Evolutionary conservation across 345 rosid genomes (phyloP), one percentile per base, ranked within the genome.

Genomic region (Acer saccharum): DNA sequence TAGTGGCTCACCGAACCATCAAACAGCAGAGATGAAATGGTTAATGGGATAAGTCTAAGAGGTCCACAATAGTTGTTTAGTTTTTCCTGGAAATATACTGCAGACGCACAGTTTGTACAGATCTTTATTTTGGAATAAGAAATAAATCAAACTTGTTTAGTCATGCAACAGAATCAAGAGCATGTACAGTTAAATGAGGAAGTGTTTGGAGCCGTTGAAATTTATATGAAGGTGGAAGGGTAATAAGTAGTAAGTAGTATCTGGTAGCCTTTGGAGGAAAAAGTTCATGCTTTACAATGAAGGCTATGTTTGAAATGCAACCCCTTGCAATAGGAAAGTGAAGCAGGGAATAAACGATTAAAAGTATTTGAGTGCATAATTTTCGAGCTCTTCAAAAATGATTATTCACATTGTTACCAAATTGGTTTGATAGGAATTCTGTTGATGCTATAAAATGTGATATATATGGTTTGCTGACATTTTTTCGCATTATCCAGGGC

Each of bases 401-500:
- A 41, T 72, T 61, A 16, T 57, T 48, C 7, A n/a, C 65, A 35
- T 39, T 14, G 21, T 57, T 39, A 57, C 18, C 29, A 10, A n/a
- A 23, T 46, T 10, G 63, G 52, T 43, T 73, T 39, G 35, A 14
- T 62, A 57, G n/a, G 13, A 57, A 72, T n/a, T 13, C 10, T 20
- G 39, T 35, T 35, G 39, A 52, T 27, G 13, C 32, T 2, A 29
- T 32, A 29, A 27, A 1, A 0, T 39, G 14, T 20, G 13, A 44
- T 41, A 18, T 18, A 32, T 18, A 41, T 48, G 9, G 14, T 21
- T 13, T 46, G 72, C 41, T 82, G 48, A 77, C n/a, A n/a, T 54
- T 41, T 67, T 75, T 72, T 71, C 35, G 10, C 35, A 60, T 60
- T 71, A 18, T 83, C 80, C 87, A 93, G 98, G 99, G 29, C 89